Evolutionary conservation across 1,284 basidiomycete genomes (phyloP).

Genomic region (Trametes hirsuta): DNA sequence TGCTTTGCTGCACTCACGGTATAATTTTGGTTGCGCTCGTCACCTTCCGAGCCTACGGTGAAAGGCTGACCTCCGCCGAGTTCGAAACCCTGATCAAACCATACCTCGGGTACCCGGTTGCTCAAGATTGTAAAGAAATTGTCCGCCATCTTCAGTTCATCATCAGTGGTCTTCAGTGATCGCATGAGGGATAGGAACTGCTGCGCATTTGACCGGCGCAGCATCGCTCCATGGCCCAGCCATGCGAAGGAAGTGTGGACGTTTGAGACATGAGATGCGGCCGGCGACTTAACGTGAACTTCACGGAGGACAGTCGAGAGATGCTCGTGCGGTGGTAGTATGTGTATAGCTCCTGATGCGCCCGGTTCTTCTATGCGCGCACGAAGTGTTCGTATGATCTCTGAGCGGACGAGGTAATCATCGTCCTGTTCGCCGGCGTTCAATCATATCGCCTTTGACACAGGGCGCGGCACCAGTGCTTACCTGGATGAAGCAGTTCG

Average conservation of each 20-base stretch:
- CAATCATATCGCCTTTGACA: neutral
- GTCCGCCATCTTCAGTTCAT: conserved; percentile 68
- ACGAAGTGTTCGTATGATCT: conserved; percentile 56
- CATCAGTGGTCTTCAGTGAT: conserved; percentile 46
- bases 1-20: conserved; percentile 49
- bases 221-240: conserved; percentile 66
- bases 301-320: conserved; percentile 46
- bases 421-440: conserved; percentile 54
- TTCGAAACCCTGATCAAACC: conserved; percentile 66
- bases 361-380: conserved; percentile 37
- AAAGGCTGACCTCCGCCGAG: conserved; percentile 64
- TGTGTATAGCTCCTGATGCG: conserved; percentile 45
- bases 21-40: conserved; percentile 57
- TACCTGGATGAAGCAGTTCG: conserved; percentile 68
- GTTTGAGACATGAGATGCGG: conserved; percentile 18
- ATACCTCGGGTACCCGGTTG: conserved; percentile 53
- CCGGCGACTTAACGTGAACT: conserved; percentile 25
- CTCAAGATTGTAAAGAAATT: conserved; percentile 68
- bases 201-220: conserved; percentile 45
- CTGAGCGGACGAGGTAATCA: conserved; percentile 63
- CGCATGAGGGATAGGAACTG: conserved; percentile 55
- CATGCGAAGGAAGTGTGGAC: conserved; percentile 66
- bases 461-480: neutral
- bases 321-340: conserved; percentile 65
- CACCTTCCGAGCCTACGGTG: conserved; percentile 61